Conservation (phyloP, 768 basidiomycete species). For the Mycena polygramma region DNA sequence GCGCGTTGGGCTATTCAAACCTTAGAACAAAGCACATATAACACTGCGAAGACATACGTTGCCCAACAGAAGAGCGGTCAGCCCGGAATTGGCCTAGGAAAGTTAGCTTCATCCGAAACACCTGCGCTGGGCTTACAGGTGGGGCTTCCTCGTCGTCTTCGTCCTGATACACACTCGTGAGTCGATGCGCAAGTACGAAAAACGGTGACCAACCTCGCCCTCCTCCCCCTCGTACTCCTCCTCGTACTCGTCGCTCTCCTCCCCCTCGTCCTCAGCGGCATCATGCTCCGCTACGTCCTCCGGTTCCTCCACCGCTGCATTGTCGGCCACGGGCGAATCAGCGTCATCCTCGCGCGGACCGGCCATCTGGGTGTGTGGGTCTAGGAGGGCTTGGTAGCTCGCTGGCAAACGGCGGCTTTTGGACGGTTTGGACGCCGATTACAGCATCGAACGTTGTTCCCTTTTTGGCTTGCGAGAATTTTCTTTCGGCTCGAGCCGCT, state of each 20-base stretch:
- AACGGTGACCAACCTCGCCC: conserved; percentile 3
- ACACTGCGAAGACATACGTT: conserved; percentile 40
- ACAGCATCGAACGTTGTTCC: conserved; percentile 24
- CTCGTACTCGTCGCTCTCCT: conserved; percentile 18
- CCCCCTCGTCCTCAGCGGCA: conserved; percentile 10
- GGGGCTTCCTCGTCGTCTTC: conserved; percentile 34
- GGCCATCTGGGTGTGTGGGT: neutral
- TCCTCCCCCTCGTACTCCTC: conserved; percentile 11
- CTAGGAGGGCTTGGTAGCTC: neutral
- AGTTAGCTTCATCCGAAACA: conserved; percentile 8
- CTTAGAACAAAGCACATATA: neutral
- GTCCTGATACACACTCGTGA: conserved; percentile 6
- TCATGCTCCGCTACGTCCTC: neutral
- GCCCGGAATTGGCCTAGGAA: conserved; percentile 35
- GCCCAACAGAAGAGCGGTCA: conserved; percentile 48
- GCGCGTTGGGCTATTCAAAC: conserved; percentile 44
- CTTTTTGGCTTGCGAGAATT: conserved; percentile 6
- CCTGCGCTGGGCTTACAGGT: conserved; percentile 20
- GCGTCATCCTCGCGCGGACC: conserved; percentile 11
- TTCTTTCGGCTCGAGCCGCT: too few species aligned
- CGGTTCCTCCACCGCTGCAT: neutral
- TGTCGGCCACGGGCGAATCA: conserved; percentile 8
- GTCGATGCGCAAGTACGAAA: neutral
- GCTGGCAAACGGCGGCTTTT: conserved; percentile 13
- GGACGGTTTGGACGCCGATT: neutral